Evolutionary conservation across 2,329 filamentous ascomycete species (phyloP), one percentile per base, ranked within the genome.

Genomic region (Zasmidium citrigriseum): DNA sequence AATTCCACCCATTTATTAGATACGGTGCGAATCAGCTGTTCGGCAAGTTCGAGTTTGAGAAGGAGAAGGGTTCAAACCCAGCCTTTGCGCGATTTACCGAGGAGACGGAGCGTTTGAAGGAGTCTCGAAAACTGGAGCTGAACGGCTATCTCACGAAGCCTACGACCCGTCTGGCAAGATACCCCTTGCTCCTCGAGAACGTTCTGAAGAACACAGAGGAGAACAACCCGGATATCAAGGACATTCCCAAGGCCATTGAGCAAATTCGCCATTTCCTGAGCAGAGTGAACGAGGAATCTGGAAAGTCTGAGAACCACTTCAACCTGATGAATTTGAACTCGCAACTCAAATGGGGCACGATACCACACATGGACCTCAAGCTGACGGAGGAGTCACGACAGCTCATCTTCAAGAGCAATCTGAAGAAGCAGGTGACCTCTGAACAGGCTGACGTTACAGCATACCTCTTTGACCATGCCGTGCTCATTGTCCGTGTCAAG

Each of bases 111-210:
- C 84, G 95, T 58, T 85, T 96, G 67, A 97, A 97, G 74, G 95
- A 99, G 75, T 98, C 93, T 4, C 86, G 95, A 64, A 99, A 99
- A 77, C 82, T 99, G 48, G 95, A 99, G 75, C 81, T 99, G 59
- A 99, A 99, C 74, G 95, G 95, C 67, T 99, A 99, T 72, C 81
- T 99, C 53, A 99, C 95, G 9, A 99, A 99, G 76, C 95, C 95
- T 1, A 99, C 95, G 1, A 99, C 95, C 18, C 87, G 95, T 79
- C 80, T 99, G 69, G 95, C 95, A 45, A 86, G 95, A 75, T 99
- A 99, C 74, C 95, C 95, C 3, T 80, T 99, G 38, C 81, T 99
- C 12, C 81, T 99, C 16, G 95, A 98, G 67, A 92, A 93, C 64
- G 91, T 98, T 38, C 78, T 92, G 64, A 99, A 98, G 73, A 90